Conservation (phyloP, 345 rosid species). For the Moringa oleifera region DNA sequence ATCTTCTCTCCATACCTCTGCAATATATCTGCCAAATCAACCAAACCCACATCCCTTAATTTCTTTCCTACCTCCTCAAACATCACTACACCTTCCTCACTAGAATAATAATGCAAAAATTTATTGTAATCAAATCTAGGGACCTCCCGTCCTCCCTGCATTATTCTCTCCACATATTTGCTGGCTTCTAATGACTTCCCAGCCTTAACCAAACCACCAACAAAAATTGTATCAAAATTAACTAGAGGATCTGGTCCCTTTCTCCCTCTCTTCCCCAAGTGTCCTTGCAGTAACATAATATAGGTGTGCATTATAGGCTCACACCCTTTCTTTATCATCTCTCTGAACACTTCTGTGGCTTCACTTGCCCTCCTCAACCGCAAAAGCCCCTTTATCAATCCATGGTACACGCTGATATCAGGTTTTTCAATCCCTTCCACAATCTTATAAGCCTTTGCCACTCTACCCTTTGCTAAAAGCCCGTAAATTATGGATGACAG, state of each 20-base stretch:
- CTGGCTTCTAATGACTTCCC: constrained; percentile 69
- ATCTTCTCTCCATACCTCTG: constrained; percentile 77
- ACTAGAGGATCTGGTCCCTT: constrained; percentile 63
- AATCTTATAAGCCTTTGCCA: constrained; percentile 44
- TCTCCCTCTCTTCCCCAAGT: constrained; percentile 85
- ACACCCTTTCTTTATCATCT: constrained; percentile 71
- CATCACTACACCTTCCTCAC: constrained; percentile 66
- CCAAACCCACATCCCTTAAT: constrained; percentile 54
- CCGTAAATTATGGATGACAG: constrained; percentile 51
- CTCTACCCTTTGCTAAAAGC: constrained; percentile 44
- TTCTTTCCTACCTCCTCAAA: constrained; percentile 64
- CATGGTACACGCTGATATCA: constrained; percentile 65
- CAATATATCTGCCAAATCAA: constrained; percentile 83
- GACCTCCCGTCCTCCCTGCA: constrained; percentile 67
- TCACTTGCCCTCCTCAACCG: constrained; percentile 55
- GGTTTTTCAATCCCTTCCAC: constrained; percentile 40
- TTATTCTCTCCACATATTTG: constrained; percentile 67
- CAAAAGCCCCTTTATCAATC: constrained; percentile 64
- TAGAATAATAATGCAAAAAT: constrained; percentile 75
- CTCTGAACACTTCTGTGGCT: constrained; percentile 72
- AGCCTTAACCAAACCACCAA: constrained; percentile 88
- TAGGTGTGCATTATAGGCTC: constrained; percentile 95
- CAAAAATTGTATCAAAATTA: constrained; percentile 80
- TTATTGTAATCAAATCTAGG: constrained; percentile 80
- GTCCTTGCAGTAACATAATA: constrained; percentile 79